Base-by-base conservation (phyloP, 805 yeast genomes). In the Candida schatavii region DNA sequence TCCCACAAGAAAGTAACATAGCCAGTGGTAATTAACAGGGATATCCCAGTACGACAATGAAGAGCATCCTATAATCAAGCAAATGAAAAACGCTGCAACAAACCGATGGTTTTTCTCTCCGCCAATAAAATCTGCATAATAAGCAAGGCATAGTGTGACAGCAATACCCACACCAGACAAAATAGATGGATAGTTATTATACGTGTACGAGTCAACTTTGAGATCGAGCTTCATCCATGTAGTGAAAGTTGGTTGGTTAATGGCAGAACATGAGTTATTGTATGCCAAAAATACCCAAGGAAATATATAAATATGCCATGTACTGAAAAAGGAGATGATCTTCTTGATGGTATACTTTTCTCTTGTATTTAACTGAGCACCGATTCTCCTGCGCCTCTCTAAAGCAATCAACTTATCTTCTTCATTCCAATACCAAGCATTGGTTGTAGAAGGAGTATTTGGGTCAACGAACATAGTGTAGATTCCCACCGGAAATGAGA, bases 241-340 rank as follows among this genome's bases (percentile, higher is more conserved):
- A 31, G 62, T 56, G 41, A 66, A 65, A 0, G 72, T 64, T 9
- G 72, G 72, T 44, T 67, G 72, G 1, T 47, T 7, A 19, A 26
- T 50, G 2, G 72, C 69, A 20, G 58, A 41, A 49, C 66, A 53
- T 3, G 60, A 30, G 43, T 67, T 67, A 46, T 67, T 66, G 48
- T 62, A 67, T 7, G 66, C 59, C 46, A 65, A 57, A 44, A 66
- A 66, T 26, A 67, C 29, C 2, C 63, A 40, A 20, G 78, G 78
- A 49, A 74, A 73, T 14, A 70, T 67, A 35, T 52, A 68, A 18
- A 70, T 58, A 54, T 75, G 80, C 80, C 80, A 75, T 3, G 78
- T 70, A 43, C 48, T 60, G 57, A 74, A 73, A 47, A 67, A 69
- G 1, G 64, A 40, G 45, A 65, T 70, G 45, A 74, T 60, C 44